Evolutionary conservation across 768 basidiomycete genomes (phyloP).

Genomic region (Serendipita sp.): DNA sequence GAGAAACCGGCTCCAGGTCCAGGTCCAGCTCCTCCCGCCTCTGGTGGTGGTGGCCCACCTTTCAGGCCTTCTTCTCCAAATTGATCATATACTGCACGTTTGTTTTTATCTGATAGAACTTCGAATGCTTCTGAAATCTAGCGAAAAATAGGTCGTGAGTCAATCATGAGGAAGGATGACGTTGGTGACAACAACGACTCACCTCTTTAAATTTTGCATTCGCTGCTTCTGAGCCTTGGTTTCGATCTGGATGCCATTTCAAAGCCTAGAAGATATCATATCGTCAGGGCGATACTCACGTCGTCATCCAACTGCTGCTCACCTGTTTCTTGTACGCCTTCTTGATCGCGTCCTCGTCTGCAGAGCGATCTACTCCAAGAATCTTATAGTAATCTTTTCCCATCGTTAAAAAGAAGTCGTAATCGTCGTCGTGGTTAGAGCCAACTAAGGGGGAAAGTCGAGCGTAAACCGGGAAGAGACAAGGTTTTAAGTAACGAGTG

Average conservation of each 20-base stretch:
- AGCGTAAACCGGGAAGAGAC: too few relatives aligned
- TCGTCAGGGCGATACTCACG: neutral
- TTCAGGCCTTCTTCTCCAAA: conserved; percentile 94
- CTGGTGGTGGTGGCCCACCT: conserved; percentile 32
- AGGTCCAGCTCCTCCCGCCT: conserved; percentile 26
- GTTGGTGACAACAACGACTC: conserved; percentile 12
- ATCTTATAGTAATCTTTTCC: conserved; percentile 81
- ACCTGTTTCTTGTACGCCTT: conserved; percentile 93
- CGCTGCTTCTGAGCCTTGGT: conserved; percentile 61
- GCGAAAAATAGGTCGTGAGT: neutral
- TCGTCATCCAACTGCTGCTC: conserved; percentile 12
- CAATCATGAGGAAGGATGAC: neutral
- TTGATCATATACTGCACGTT: conserved; percentile 77
- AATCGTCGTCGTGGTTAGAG: neutral
- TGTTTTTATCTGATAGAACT: conserved; percentile 76
- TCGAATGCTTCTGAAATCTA: conserved; percentile 94
- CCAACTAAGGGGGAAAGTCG: neutral
- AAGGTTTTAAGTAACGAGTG: too few relatives aligned
- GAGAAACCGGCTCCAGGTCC: conserved; percentile 15
- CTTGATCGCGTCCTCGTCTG: conserved; percentile 78
- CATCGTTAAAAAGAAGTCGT: conserved; percentile 27
- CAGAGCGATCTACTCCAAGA: conserved; percentile 56
- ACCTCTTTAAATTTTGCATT: conserved; percentile 88
- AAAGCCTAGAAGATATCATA: conserved; percentile 35
- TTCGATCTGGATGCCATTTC: conserved; percentile 92